These are phyloP conservation scores for Perkinsus chesapeaki DNA, from an alignment of 169 alveolate genomes.

Conservation along the genomic window DNA sequence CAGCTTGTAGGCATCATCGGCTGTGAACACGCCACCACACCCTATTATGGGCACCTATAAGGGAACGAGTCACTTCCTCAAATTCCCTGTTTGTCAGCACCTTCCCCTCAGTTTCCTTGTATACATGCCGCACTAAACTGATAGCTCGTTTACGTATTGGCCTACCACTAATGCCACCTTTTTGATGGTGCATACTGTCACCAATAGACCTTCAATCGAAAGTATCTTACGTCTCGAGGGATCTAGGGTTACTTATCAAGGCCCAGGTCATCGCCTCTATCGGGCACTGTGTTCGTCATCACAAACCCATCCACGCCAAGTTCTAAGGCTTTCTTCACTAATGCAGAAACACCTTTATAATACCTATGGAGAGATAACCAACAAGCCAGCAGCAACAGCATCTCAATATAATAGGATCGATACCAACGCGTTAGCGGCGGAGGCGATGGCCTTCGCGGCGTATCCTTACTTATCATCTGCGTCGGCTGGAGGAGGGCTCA, in stretches of 20 bases:
- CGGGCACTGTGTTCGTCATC: background rate
- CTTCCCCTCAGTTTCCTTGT: background rate
- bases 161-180: background rate
- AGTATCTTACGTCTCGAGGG: background rate
- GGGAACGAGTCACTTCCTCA: background rate
- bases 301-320: background rate
- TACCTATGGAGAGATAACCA: background rate
- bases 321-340: background rate
- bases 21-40: background rate
- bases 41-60: background rate
- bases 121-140: background rate
- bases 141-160: background rate
- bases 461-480: background rate
- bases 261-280: background rate
- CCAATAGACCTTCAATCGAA: background rate
- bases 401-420: too few species aligned
- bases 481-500: background rate
- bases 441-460: too few species aligned
- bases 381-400: background rate
- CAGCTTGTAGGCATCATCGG: background rate
- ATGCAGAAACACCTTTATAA: background rate
- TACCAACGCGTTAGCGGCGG: too few species aligned
- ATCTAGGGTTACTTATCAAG: background rate
- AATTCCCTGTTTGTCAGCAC: background rate
- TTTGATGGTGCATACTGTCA: background rate